Evolutionary conservation across 2,329 filamentous ascomycete species (phyloP), one percentile per base, ranked within the genome.

Genomic region (Aspergillus tamarii): DNA sequence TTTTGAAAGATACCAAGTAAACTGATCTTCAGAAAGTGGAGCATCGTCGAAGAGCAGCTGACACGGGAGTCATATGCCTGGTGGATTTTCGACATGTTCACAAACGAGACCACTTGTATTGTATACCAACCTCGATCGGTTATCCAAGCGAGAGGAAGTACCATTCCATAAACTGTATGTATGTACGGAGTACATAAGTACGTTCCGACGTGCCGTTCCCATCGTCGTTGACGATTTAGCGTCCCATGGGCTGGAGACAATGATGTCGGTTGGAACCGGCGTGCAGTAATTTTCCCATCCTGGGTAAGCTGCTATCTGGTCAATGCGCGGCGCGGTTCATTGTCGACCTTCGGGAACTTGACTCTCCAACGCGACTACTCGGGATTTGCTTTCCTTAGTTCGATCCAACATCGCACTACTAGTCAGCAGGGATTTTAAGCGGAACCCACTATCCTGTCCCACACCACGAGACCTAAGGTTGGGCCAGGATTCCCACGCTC

Each of bases 361-460:
- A 58, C 23, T 21, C 16, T 58, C 48, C 19, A 53, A 48, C 52
- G 32, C 34, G 32, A 59, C 54, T 36, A 48, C 53, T 58, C 60
- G 56, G 61, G 61, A 59, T 62, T 62, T 62, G 61, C 50, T 48
- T 55, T 55, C 32, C 32, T 62, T 62, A 41, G 60, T 32, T 59
- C 46, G 32, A 54, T 60, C 50, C 58, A 36, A 36, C 48, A 19
- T 36, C 36, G 28, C 58, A 28, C 26, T 52, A 28, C 26, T 52
- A 53, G 48, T 52, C 34, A 32, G 46, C 61, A 59, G n/a, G 46
- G 55, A 62, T 58, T 57, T 34, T 28, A 58, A 48, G 48, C 30
- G 61, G 61, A 55, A 26, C 55, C 60, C 45, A 54, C 46, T 43
- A 32, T 26, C 10, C 43, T 36, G 30, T 59, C 45, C 57, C 43